Percentiles rank a stretch among this genome's conserved stretches.
Evolutionary conservation across 305 asterid species (phyloP).

Genomic region (Plantago coronopus): DNA sequence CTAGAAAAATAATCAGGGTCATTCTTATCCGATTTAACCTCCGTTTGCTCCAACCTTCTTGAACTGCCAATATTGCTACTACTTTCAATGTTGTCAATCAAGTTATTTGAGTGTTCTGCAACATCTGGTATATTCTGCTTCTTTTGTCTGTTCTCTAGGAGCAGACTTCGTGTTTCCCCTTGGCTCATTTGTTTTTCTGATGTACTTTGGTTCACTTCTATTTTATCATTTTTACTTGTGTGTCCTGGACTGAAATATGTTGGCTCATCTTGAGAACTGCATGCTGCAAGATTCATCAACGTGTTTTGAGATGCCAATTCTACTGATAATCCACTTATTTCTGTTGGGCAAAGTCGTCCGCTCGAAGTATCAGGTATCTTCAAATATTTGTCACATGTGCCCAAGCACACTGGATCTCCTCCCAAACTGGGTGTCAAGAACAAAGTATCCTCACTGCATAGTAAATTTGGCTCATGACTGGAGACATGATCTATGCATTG

Average conservation of each 20-base stretch:
- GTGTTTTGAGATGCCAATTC: slow-evolving; percentile 7
- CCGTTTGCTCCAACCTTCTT: slow-evolving; percentile 39
- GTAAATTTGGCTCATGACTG: slow-evolving; percentile 21
- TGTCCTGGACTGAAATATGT: background rate
- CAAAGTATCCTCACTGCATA: slow-evolving; percentile 26
- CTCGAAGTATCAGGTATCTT: slow-evolving; percentile 25
- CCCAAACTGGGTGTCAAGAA: slow-evolving; percentile 30
- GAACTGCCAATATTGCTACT: slow-evolving; percentile 38
- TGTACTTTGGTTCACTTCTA: slow-evolving; percentile 18
- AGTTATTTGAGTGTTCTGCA: slow-evolving; percentile 30
- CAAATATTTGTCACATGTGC: slow-evolving; percentile 27
- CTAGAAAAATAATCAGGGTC: slow-evolving; percentile 24
- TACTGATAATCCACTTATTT: slow-evolving; percentile 45
- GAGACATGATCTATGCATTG: slow-evolving; percentile 24
- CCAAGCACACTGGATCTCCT: slow-evolving; percentile 21
- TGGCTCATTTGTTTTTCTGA: slow-evolving; percentile 29
- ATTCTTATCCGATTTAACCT: slow-evolving; percentile 37
- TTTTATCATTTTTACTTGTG: background rate
- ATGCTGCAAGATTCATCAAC: slow-evolving; percentile 12
- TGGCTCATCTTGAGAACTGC: background rate
- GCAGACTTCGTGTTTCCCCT: slow-evolving; percentile 24
- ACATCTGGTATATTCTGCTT: slow-evolving; percentile 35
- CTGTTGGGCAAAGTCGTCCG: slow-evolving; percentile 37
- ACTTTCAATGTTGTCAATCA: slow-evolving; percentile 43
- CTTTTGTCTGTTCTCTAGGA: slow-evolving; percentile 33